Conservation (phyloP, 2,329 filamentous ascomycete genomes). For the Talaromyces albobiverticillius region DNA sequence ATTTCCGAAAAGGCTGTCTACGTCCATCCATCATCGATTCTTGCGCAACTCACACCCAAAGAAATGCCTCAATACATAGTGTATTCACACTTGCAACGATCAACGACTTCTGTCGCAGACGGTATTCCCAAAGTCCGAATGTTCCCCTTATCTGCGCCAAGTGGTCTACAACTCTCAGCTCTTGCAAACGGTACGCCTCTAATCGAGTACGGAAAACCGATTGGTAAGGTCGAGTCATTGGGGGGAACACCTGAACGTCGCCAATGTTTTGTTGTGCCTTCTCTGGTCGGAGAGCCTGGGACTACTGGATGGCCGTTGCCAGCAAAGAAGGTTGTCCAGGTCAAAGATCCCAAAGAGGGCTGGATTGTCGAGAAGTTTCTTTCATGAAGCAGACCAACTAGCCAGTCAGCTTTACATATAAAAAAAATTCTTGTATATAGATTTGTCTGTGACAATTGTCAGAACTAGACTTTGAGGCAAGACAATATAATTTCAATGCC, state of each 20-base stretch:
- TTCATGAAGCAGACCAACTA: slow-evolving; percentile 15
- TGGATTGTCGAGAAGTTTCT: slow-evolving; percentile 67
- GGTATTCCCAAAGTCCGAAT: slow-evolving; percentile 71
- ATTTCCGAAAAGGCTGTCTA: slow-evolving; percentile 68
- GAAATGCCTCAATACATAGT: slow-evolving; percentile 85
- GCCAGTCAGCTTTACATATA: too few species aligned
- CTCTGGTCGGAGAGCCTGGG: slow-evolving; percentile 66
- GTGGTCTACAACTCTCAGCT: slow-evolving; percentile 69
- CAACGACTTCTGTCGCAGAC: slow-evolving; percentile 48
- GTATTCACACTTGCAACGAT: slow-evolving; percentile 79
- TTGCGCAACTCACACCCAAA: slow-evolving; percentile 65
- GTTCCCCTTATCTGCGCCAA: slow-evolving; percentile 80
- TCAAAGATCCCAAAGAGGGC: slow-evolving; percentile 66
- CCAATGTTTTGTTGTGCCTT: slow-evolving; percentile 81
- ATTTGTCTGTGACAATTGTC: background rate
- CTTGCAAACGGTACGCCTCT: slow-evolving; percentile 83
- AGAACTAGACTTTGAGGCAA: background rate
- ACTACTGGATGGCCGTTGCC: slow-evolving; percentile 80
- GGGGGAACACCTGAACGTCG: slow-evolving; percentile 52
- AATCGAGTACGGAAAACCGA: slow-evolving; percentile 80
- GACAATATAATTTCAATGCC: background rate
- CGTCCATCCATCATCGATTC: slow-evolving; percentile 79
- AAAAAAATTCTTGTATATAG: slow-evolving; percentile 6
- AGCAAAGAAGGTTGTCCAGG: slow-evolving; percentile 79
- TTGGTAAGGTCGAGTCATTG: slow-evolving; percentile 69